Percentiles rank a stretch among this genome's conserved stretches.
These are phyloP conservation scores for Casuarina cunninghamiana DNA, from an alignment of 306 rosid species.

Conservation along the genomic window DNA sequence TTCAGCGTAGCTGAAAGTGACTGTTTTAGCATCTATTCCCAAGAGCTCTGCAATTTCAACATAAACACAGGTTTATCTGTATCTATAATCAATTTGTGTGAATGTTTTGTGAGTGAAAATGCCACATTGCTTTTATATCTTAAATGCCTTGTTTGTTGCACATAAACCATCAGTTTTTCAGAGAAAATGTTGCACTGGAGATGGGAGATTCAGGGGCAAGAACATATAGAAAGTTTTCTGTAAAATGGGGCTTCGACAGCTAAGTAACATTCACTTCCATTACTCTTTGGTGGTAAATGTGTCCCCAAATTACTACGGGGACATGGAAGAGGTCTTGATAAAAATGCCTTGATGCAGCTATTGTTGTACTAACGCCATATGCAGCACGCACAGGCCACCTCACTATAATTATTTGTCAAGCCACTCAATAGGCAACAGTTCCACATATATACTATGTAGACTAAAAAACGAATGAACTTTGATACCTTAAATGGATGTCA, in stretches of 20 bases:
- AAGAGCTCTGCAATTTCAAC: conserved; percentile 51
- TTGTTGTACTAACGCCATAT: neutral
- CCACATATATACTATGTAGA: neutral
- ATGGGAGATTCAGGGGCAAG: neutral
- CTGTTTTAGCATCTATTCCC: conserved; percentile 61
- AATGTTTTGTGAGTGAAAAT: neutral
- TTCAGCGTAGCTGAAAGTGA: conserved; percentile 63
- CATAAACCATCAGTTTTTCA: too few species aligned
- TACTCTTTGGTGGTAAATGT: neutral
- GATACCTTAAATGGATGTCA: neutral
- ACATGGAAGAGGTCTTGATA: neutral
- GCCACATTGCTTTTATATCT: too few species aligned
- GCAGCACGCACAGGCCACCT: neutral
- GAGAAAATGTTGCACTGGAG: neutral
- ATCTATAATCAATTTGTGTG: neutral
- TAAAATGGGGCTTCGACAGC: too few species aligned
- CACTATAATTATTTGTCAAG: neutral
- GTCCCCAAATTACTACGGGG: too few species aligned
- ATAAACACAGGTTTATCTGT: conserved; percentile 13
- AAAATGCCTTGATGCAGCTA: neutral
- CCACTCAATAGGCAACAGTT: neutral
- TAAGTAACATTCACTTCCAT: neutral
- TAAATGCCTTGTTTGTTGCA: neutral
- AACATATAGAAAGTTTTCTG: neutral
- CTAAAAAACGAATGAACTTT: neutral